A percentile compares a stretch with the other conserved stretches of the same genome.
These are phyloP conservation scores for Ceratobasidium sp. DNA, from an alignment of 1,284 basidiomycete species.

Conservation along the genomic window DNA sequence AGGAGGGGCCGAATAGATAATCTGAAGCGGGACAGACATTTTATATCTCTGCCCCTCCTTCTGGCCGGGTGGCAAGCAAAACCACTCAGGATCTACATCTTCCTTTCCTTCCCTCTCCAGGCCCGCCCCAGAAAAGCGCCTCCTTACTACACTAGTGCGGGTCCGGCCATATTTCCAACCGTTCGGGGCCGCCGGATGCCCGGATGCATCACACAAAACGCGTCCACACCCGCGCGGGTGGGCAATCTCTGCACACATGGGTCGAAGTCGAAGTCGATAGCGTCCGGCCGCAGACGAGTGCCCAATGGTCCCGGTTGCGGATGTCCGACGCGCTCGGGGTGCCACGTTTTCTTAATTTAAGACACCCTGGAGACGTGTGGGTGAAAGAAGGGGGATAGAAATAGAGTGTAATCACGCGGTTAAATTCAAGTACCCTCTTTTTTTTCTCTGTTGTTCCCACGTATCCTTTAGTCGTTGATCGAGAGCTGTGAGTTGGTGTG, in stretches of 20 bases:
- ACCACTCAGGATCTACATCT: constrained; percentile 10
- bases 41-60: background rate
- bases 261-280: too few relatives aligned
- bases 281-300: background rate
- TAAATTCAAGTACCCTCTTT: background rate
- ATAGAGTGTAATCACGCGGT: background rate
- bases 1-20: background rate
- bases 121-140: constrained; percentile 21
- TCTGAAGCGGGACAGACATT: background rate
- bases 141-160: constrained; percentile 2
- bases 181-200: background rate
- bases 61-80: constrained; percentile 17
- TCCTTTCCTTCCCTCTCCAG: background rate
- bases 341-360: background rate
- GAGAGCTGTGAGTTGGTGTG: background rate
- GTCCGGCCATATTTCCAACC: constrained; percentile 3
- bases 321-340: background rate
- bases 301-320: background rate
- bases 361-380: background rate
- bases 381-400: background rate
- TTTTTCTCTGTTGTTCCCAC: constrained; percentile 1
- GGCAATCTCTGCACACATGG: too few relatives aligned
- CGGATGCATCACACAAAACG: background rate
- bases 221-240: too few relatives aligned
- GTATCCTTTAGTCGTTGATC: constrained; percentile 19